These are phyloP conservation scores for Pseudocercospora eumusae DNA, from an alignment of 2,329 filamentous ascomycete species.

Conservation along the genomic window DNA sequence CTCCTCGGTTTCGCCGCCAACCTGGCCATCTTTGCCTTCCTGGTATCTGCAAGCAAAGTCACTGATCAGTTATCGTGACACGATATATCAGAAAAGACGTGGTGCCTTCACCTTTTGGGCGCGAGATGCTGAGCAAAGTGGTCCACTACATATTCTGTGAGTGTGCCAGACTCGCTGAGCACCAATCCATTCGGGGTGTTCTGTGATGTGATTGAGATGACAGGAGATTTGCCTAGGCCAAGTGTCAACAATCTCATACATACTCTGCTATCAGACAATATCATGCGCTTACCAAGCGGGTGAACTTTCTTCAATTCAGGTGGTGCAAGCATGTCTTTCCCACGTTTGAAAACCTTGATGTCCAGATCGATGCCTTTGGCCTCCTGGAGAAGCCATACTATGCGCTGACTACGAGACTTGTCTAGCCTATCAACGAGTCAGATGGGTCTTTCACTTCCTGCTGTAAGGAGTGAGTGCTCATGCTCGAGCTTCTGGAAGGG, in stretches of 20 bases:
- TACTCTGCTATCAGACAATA: neutral
- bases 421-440: conserved; percentile 65
- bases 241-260: neutral
- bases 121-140: conserved; percentile 58
- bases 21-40: conserved; percentile 55
- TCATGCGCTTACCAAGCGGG: conserved; percentile 62
- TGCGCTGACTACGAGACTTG: conserved; percentile 76
- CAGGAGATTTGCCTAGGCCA: conserved; percentile 66
- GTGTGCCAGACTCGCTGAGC: conserved; percentile 78
- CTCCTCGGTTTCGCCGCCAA: conserved; percentile 61
- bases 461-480: neutral
- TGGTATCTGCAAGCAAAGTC: conserved; percentile 42
- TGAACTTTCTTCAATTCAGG: conserved; percentile 75
- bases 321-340: conserved; percentile 66
- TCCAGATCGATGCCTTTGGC: conserved; percentile 72
- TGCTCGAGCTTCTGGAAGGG: neutral
- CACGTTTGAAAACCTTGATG: conserved; percentile 75
- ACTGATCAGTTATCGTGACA: neutral
- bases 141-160: conserved; percentile 79
- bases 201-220: conserved; percentile 65
- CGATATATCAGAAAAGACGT: no score
- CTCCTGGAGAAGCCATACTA: conserved; percentile 84
- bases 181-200: conserved; percentile 54
- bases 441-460: neutral
- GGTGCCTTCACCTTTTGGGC: conserved; percentile 44